A percentile compares a stretch with the other conserved stretches of the same genome.
phyloP scores from a whole-genome alignment of 306 rosid species.

The Castanea mollissima region DNA sequence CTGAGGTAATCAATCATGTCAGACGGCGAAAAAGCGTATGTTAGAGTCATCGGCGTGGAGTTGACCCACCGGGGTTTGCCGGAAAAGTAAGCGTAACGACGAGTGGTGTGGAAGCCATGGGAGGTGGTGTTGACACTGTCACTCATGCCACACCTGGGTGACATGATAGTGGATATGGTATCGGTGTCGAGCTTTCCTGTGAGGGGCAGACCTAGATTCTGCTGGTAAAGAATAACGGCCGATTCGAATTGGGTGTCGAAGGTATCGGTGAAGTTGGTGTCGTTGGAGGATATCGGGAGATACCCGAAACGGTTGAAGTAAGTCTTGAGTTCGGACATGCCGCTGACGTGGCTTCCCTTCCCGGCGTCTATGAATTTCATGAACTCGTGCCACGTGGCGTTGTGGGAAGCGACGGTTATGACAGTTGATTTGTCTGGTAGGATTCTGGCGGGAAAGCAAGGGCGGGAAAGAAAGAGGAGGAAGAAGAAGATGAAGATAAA shows the following conservation, averaged over 20 bases:
- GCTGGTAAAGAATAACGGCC: constrained; percentile 68
- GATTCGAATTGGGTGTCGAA: constrained; percentile 62
- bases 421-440: constrained; percentile 43
- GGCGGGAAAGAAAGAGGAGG: constrained; percentile 42
- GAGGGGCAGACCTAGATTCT: constrained; percentile 52
- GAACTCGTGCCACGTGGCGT: constrained; percentile 74
- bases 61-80: constrained; percentile 82
- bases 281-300: constrained; percentile 33
- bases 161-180: constrained; percentile 57
- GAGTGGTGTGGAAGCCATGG: constrained; percentile 27
- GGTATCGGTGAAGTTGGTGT: constrained; percentile 49
- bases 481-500: constrained; percentile 20
- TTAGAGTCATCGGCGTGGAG: constrained; percentile 43
- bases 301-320: constrained; percentile 88
- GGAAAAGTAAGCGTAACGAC: constrained; percentile 66
- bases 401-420: constrained; percentile 33
- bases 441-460: constrained; percentile 65
- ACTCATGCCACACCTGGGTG: constrained; percentile 87
- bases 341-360: constrained; percentile 59
- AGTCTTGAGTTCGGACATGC: constrained; percentile 73
- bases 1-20: constrained; percentile 47
- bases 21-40: constrained; percentile 63
- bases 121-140: constrained; percentile 20
- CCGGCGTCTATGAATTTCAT: constrained; percentile 63
- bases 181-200: constrained; percentile 74